Evolutionary conservation across 2,329 filamentous ascomycete species (phyloP).

Genomic region (Aspergillus spinulosporus): DNA sequence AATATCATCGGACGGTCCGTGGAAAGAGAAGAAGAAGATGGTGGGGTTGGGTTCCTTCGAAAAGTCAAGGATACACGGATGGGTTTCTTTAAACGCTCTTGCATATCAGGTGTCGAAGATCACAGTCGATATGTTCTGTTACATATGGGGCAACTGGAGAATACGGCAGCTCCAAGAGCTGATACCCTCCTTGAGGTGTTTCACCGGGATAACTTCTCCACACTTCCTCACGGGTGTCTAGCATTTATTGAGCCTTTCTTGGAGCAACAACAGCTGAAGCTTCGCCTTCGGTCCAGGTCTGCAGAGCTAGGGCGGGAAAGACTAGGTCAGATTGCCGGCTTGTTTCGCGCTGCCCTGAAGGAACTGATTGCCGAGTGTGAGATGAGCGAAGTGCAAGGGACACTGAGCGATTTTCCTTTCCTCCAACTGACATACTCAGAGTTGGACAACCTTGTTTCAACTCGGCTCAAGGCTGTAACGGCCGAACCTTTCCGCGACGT

Average conservation of each 20-base stretch:
- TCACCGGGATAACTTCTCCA: not conserved
- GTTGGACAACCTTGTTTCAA: constrained; percentile 6
- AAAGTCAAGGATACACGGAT: constrained; percentile 4
- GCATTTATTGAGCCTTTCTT: constrained; percentile 4
- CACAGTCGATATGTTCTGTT: not conserved
- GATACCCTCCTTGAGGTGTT: not conserved
- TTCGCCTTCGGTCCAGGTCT: not conserved
- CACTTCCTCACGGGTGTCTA: not conserved
- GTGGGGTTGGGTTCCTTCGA: not conserved
- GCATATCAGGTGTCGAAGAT: too few species aligned
- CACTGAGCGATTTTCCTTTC: constrained; percentile 9
- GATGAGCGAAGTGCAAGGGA: not conserved
- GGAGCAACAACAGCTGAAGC: not conserved
- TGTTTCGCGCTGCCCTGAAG: not conserved
- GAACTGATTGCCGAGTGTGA: constrained; percentile 1
- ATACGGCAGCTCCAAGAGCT: not conserved
- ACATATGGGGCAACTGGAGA: not conserved
- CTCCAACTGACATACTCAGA: constrained; percentile 2
- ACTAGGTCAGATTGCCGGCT: constrained; percentile 3
- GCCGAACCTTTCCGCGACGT: not conserved
- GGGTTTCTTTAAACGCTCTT: not conserved
- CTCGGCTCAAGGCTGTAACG: not conserved
- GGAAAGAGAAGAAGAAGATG: not conserved
- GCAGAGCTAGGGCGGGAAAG: not conserved
- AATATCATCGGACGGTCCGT: not conserved